Base-by-base conservation (phyloP, 306 rosid genomes). In the Vicia faba region DNA sequence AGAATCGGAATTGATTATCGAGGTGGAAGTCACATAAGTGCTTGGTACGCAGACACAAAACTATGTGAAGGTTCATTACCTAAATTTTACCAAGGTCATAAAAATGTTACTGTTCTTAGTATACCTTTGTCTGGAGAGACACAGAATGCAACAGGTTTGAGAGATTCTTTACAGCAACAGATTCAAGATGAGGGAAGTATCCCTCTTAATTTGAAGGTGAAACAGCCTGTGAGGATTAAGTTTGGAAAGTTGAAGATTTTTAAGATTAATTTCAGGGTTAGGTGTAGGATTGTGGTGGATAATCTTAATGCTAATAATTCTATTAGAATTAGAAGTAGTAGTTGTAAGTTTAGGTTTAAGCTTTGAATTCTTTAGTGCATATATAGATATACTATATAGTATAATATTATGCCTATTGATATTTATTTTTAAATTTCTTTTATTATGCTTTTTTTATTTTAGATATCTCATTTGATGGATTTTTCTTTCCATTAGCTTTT, bases 21-120 rank as follows among this genome's bases (percentile, higher is more conserved):
- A 59, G 86, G 90, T 10, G 97, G 97, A 0, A 91, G 97, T 64
- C 76, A 70, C 11, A 79, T 91, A 41, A 83, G 79, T 63, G 97
- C 82, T 28, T 84, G 71, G 79, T 91, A 87, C 73, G 29, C 14
- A 7, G 85, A 66, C 45, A 86, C 82, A 5, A 66, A 82, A 69
- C 71, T 91, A 0, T 82, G 86, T 38, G 71, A 81, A 60, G 97
- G 92, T 25, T 78, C 90, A 5, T 58, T 91, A 66, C 97, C 97
- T 7, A 83, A 70, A 45, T 91, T 91, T 69, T 91, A 91, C 40
- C 95, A 91, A 46, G 97, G 97, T n/a, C 92, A 88, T 35, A 77
- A 60, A 36, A 91, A 91, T 80, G 84, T 80, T 13, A 91, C 97
- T 9, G 76, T 50, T 69, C 82, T 91, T 18, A 53, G 73, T 25